phyloP scores from a whole-genome alignment of 83 land plant genomes.

The Diphasiastrum complanatum region DNA sequence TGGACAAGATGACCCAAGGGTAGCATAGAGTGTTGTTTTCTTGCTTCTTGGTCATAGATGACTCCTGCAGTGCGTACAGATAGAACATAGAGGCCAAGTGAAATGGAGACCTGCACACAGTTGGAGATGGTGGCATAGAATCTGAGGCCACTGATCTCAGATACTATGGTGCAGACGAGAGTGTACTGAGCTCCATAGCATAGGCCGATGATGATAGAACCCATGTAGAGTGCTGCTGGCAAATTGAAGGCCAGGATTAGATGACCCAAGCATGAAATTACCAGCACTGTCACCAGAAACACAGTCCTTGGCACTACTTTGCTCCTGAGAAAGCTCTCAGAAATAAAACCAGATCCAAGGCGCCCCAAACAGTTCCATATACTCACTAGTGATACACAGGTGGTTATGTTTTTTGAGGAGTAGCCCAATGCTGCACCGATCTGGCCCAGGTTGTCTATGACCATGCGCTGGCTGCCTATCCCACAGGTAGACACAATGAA shows the following conservation, averaged over 20 bases:
- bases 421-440: conserved; percentile 68
- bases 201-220: conserved; percentile 51
- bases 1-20: too few relatives aligned
- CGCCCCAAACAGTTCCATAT: conserved; percentile 75
- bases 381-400: conserved; percentile 59
- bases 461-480: conserved; percentile 58
- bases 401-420: conserved; percentile 31
- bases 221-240: conserved; percentile 51
- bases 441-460: conserved; percentile 63
- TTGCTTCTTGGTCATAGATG: conserved; percentile 48
- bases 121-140: conserved; percentile 67
- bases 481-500: conserved; percentile 52
- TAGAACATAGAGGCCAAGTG: conserved; percentile 56
- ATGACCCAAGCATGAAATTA: conserved; percentile 46
- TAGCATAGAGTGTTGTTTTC: conserved; percentile 12
- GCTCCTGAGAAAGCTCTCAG: conserved; percentile 40
- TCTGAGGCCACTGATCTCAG: conserved; percentile 54
- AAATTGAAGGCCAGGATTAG: conserved; percentile 43
- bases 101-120: conserved; percentile 46
- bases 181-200: conserved; percentile 63
- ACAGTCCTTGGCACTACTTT: conserved; percentile 50
- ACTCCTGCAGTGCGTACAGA: conserved; percentile 56
- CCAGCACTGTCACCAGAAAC: conserved; percentile 41
- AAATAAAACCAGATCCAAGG: conserved; percentile 53
- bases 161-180: conserved; percentile 53